Percentiles rank a stretch among this genome's conserved stretches.
phyloP scores from a whole-genome alignment of 176 grass and related monocot species.

The Coix lacrymajobi region DNA sequence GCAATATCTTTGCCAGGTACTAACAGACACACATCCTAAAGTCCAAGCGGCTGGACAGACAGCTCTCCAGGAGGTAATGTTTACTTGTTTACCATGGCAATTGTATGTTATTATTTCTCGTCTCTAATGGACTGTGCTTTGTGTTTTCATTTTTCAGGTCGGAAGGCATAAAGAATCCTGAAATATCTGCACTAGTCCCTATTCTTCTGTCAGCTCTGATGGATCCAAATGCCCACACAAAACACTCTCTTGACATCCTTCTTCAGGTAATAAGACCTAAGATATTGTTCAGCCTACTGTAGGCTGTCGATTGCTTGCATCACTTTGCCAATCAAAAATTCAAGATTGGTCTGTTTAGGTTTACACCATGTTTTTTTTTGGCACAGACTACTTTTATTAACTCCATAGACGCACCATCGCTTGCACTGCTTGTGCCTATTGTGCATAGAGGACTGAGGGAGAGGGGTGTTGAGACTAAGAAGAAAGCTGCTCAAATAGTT shows the following conservation, averaged over 20 bases:
- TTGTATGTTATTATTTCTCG: neutral
- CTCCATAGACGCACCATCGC: conserved; percentile 89
- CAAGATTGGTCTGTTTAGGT: conserved; percentile 15
- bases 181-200: conserved; percentile 92
- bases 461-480: conserved; percentile 95
- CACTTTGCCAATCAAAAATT: conserved; percentile 4
- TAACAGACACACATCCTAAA: conserved; percentile 98
- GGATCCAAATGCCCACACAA: conserved; percentile 85
- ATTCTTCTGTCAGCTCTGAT: conserved; percentile 80
- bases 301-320: neutral
- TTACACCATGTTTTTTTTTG: conserved; percentile 30
- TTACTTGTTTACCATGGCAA: conserved; percentile 10
- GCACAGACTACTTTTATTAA: conserved; percentile 99
- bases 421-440: conserved; percentile 91
- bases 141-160: conserved; percentile 63
- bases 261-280: conserved; percentile 63
- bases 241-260: conserved; percentile 94
- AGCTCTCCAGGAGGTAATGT: conserved; percentile 80
- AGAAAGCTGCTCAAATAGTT: conserved; percentile 96
- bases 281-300: neutral
- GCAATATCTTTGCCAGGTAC: conserved; percentile 55
- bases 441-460: conserved; percentile 98
- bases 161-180: conserved; percentile 99
- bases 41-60: conserved; percentile 88
- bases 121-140: conserved; percentile 24